Evolutionary conservation across 202 grass and related monocot species (phyloP).

Genomic region (Tripidium arundinaceum): DNA sequence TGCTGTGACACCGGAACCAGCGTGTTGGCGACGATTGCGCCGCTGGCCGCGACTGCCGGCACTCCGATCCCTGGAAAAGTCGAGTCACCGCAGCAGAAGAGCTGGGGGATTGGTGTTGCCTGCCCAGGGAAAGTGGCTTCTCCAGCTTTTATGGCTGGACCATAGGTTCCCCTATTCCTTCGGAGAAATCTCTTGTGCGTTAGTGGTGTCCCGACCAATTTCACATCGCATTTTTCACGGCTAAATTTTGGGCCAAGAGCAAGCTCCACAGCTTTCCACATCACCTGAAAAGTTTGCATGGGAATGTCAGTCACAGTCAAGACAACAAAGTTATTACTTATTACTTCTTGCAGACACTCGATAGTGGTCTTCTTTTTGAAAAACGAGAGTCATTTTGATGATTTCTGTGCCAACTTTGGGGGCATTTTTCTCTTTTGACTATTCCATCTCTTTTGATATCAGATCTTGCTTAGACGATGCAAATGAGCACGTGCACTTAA

Average conservation of each 20-base stretch:
- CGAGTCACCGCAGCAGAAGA: constrained; percentile 95
- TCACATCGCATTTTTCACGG: constrained; percentile 79
- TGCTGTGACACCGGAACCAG: constrained; percentile 76
- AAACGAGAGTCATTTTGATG: not conserved
- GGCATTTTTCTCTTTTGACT: constrained; percentile 1
- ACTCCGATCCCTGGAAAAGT: constrained; percentile 96
- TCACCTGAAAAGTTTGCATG: constrained; percentile 54
- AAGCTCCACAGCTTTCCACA: constrained; percentile 90
- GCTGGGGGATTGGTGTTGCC: constrained; percentile 71
- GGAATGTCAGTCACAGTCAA: constrained; percentile 8
- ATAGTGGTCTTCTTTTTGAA: not conserved
- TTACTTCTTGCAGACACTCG: not conserved
- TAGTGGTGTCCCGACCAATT: constrained; percentile 76
- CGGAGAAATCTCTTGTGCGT: constrained; percentile 83
- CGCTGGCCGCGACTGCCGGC: constrained; percentile 86
- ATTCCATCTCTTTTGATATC: not conserved
- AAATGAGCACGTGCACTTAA: not conserved
- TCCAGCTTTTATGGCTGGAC: constrained; percentile 92
- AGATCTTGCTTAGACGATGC: not conserved
- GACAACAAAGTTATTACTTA: not conserved
- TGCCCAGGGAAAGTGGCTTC: constrained; percentile 89
- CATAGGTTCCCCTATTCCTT: constrained; percentile 89
- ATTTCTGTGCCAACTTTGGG: constrained; percentile 24
- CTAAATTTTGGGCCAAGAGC: constrained; percentile 73
- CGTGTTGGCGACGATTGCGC: constrained; percentile 89